Evolutionary conservation across 176 grass and related monocot species (phyloP).

Genomic region (Eleusine indica): DNA sequence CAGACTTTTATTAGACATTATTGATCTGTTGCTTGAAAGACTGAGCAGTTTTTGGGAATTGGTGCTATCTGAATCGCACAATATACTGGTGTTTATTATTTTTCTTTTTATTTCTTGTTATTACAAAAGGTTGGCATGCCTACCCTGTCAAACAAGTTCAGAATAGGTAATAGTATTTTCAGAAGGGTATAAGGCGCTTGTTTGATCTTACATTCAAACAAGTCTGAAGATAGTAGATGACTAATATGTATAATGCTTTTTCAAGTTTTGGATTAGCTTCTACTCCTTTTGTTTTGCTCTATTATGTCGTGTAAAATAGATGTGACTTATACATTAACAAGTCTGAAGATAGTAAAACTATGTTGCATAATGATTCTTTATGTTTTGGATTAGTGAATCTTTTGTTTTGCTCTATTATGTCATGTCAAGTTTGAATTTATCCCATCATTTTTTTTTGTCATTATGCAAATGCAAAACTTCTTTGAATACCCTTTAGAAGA

Average conservation of each 20-base stretch:
- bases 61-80: conserved; percentile 7
- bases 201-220: background rate
- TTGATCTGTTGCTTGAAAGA: background rate
- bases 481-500: background rate
- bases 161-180: background rate
- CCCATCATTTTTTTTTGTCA: conserved; percentile 7
- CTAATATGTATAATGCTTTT: background rate
- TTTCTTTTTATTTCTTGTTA: background rate
- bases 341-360: background rate
- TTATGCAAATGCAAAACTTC: background rate
- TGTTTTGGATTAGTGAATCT: background rate
- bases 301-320: background rate
- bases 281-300: background rate
- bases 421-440: background rate
- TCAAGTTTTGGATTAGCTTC: background rate
- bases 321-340: background rate
- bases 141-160: background rate
- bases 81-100: background rate
- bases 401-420: conserved; percentile 11
- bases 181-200: background rate
- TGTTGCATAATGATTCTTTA: background rate
- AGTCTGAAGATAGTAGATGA: background rate
- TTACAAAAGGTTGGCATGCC: background rate
- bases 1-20: background rate
- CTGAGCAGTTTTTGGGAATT: background rate